Conservation (phyloP, 352 stramenopile genomes). For the Globisporangium polare region DNA sequence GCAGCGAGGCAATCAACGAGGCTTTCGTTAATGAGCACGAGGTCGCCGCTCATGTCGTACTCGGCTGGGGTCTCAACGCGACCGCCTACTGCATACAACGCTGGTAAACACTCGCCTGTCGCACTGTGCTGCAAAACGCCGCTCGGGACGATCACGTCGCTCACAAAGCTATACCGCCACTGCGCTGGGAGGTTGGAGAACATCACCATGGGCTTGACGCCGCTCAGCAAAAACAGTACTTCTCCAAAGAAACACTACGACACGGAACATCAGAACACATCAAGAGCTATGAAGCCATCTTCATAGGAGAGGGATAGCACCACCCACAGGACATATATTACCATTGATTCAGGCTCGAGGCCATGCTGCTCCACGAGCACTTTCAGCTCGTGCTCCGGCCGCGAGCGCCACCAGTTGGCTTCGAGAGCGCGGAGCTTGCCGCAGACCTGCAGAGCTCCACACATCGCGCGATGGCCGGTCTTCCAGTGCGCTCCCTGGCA, state of each 20-base stretch:
- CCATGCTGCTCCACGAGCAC: constrained; percentile 21
- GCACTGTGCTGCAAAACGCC: constrained; percentile 20
- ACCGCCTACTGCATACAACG: constrained; percentile 22
- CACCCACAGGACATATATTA: constrained; percentile 10
- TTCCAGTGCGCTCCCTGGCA: constrained; percentile 58
- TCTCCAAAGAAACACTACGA: constrained; percentile 62
- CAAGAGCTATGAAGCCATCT: neutral
- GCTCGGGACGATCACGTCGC: constrained; percentile 35
- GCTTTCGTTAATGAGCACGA: constrained; percentile 38
- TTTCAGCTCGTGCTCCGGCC: constrained; percentile 22
- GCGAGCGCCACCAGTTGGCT: constrained; percentile 26
- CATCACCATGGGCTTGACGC: constrained; percentile 60
- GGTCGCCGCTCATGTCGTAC: constrained; percentile 38
- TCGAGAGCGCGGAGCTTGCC: constrained; percentile 28
- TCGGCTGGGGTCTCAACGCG: constrained; percentile 41
- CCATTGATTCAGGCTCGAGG: constrained; percentile 47
- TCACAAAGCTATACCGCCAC: constrained; percentile 41
- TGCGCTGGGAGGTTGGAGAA: constrained; percentile 56
- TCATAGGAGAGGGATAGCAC: neutral
- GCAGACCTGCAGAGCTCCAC: constrained; percentile 22
- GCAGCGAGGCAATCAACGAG: constrained; percentile 20
- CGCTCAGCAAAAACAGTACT: constrained; percentile 57
- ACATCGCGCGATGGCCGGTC: constrained; percentile 30
- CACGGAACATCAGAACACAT: neutral
- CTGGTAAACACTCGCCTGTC: neutral